Percentiles rank a stretch among this genome's conserved stretches.
phyloP scores from a whole-genome alignment of 2,329 filamentous ascomycete species.

The Graphium sp. region DNA sequence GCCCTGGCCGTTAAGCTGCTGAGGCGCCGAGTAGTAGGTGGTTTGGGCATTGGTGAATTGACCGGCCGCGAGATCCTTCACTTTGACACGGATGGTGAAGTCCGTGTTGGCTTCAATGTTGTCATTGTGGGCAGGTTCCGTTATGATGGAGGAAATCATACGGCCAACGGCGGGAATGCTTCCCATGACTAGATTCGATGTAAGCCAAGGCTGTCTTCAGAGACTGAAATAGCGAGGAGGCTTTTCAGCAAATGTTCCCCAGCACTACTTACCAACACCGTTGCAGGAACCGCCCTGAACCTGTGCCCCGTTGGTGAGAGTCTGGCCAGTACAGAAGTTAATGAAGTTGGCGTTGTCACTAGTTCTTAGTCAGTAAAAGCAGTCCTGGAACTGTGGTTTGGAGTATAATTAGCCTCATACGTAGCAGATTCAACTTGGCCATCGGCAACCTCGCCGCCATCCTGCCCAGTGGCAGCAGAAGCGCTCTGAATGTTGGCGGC shows the following conservation, averaged over 20 bases:
- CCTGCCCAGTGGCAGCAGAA: conserved; percentile 6
- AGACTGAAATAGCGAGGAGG: neutral
- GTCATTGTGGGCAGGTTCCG: conserved; percentile 33
- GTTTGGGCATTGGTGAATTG: conserved; percentile 41
- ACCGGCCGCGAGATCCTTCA: conserved; percentile 36
- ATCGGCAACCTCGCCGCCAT: conserved; percentile 4
- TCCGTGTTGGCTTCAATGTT: conserved; percentile 25
- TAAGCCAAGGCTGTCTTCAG: conserved; percentile 6
- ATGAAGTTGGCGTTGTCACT: conserved; percentile 45
- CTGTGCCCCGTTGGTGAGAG: conserved; percentile 44
- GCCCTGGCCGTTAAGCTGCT: conserved; percentile 28
- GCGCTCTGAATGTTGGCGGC: conserved; percentile 5
- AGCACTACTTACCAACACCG: conserved; percentile 33
- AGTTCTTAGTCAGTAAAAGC: conserved; percentile 6
- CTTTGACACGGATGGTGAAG: conserved; percentile 36
- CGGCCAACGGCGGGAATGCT: conserved; percentile 34
- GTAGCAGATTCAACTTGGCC: conserved; percentile 35
- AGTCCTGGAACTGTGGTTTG: neutral
- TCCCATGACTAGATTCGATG: conserved; percentile 30
- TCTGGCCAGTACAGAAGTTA: conserved; percentile 40
- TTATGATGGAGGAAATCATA: conserved; percentile 41
- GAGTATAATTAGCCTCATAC: conserved; percentile 17
- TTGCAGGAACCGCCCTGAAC: conserved; percentile 44
- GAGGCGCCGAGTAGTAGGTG: conserved; percentile 45
- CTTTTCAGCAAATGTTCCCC: no score